Evolutionary conservation across 1,139 yeast species (phyloP).

Genomic region (Tardiomyces depauwii): DNA sequence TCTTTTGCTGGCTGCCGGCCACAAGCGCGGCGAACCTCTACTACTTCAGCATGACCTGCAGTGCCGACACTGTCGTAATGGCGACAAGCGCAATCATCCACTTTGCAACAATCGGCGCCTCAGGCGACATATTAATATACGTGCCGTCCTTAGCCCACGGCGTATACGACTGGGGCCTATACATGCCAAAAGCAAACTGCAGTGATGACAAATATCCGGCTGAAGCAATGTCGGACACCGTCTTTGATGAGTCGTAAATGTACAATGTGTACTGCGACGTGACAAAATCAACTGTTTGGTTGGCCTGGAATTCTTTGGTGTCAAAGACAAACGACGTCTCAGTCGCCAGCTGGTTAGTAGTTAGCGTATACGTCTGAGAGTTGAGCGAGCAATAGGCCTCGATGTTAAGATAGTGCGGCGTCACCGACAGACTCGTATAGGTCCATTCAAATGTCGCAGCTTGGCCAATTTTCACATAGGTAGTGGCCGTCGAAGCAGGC

Average conservation of each 20-base stretch:
- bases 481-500: slow-evolving; percentile 25
- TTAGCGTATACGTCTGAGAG: slow-evolving; percentile 26
- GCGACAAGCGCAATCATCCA: neutral
- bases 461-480: slow-evolving; percentile 30
- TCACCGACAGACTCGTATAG: slow-evolving; percentile 25
- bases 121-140: neutral
- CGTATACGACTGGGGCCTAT: slow-evolving; percentile 26
- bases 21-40: neutral
- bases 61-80: neutral
- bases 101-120: neutral
- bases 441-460: slow-evolving; percentile 32
- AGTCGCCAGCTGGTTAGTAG: slow-evolving; percentile 22
- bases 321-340: slow-evolving; percentile 29
- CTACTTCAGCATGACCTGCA: neutral
- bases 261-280: slow-evolving; percentile 27
- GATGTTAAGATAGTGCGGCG: slow-evolving; percentile 28
- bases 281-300: slow-evolving; percentile 18
- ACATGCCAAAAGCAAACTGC: slow-evolving; percentile 25
- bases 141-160: slow-evolving; percentile 8
- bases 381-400: slow-evolving; percentile 29
- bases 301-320: slow-evolving; percentile 20
- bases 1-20: neutral
- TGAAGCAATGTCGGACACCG: slow-evolving; percentile 15
- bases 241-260: slow-evolving; percentile 24
- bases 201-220: slow-evolving; percentile 27